A percentile compares a stretch with the other conserved stretches of the same genome.
phyloP scores from a whole-genome alignment of 78 protist genomes.

The Reticulomyxa filosa region DNA sequence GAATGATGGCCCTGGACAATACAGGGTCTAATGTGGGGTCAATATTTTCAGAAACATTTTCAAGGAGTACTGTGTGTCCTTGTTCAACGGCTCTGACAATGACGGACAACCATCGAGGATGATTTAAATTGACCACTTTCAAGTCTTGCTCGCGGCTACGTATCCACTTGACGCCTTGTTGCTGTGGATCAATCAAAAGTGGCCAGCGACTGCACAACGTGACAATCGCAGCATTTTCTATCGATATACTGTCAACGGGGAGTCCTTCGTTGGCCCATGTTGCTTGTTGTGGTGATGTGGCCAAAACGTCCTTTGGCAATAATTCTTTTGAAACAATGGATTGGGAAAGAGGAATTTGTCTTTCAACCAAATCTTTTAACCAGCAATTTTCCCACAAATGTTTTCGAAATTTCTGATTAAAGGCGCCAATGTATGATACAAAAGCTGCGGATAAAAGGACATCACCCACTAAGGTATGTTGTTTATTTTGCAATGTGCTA shows the following conservation, averaged over 20 bases:
- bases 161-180: conserved; percentile 42
- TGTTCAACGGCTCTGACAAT: background rate
- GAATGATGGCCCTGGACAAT: conserved; percentile 14
- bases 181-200: conserved; percentile 75
- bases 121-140: conserved; percentile 8
- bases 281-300: conserved; percentile 42
- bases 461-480: conserved; percentile 34
- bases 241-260: conserved; percentile 55
- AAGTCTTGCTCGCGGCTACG: conserved; percentile 12
- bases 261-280: conserved; percentile 57
- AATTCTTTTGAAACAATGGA: conserved; percentile 3
- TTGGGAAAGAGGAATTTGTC: conserved; percentile 4
- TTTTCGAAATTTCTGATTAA: conserved; percentile 31
- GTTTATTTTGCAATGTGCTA: background rate
- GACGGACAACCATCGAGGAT: conserved; percentile 3
- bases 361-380: background rate
- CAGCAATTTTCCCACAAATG: conserved; percentile 4
- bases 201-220: conserved; percentile 53
- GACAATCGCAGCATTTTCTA: conserved; percentile 58
- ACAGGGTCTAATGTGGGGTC: conserved; percentile 43
- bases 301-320: conserved; percentile 23
- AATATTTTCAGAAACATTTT: conserved; percentile 26
- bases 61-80: conserved; percentile 30
- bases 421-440: conserved; percentile 45
- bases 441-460: conserved; percentile 43